A percentile compares a stretch with the other conserved stretches of the same genome.
Evolutionary conservation across 768 basidiomycete genomes (phyloP).

Genomic region (Leccinum obscurum): DNA sequence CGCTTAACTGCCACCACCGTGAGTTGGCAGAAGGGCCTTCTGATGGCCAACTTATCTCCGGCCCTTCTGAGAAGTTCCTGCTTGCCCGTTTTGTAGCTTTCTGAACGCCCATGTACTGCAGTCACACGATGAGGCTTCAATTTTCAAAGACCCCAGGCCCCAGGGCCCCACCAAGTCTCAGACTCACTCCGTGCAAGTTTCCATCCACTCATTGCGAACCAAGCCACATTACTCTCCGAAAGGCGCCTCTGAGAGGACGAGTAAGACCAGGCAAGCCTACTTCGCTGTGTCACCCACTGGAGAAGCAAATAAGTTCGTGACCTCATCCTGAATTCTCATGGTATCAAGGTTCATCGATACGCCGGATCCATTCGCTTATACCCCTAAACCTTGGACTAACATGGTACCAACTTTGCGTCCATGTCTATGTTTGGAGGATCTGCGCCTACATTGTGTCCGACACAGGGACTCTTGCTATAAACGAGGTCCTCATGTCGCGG

Average conservation of each 20-base stretch:
- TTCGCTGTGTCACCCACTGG: not conserved
- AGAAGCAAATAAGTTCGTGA: not conserved
- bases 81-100: not conserved
- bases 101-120: not conserved
- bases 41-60: not conserved
- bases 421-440: constrained; percentile 22
- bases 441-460: not conserved
- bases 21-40: too few relatives aligned
- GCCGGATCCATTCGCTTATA: not conserved
- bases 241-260: too few relatives aligned
- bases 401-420: constrained; percentile 23
- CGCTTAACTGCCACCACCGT: too few relatives aligned
- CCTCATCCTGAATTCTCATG: constrained; percentile 1
- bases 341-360: constrained; percentile 24
- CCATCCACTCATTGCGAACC: too few relatives aligned
- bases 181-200: too few relatives aligned
- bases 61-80: not conserved
- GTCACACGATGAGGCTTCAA: too few relatives aligned
- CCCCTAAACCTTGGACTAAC: constrained; percentile 3
- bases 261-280: too few relatives aligned
- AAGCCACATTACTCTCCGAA: too few relatives aligned
- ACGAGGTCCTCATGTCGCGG: constrained; percentile 3
- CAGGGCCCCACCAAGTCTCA: too few relatives aligned
- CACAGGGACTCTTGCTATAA: not conserved
- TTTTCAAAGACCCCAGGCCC: too few relatives aligned